A percentile compares a stretch with the other conserved stretches of the same genome.
Conservation (phyloP, 1,284 basidiomycete genomes). For the Laetiporus sulphureus region DNA sequence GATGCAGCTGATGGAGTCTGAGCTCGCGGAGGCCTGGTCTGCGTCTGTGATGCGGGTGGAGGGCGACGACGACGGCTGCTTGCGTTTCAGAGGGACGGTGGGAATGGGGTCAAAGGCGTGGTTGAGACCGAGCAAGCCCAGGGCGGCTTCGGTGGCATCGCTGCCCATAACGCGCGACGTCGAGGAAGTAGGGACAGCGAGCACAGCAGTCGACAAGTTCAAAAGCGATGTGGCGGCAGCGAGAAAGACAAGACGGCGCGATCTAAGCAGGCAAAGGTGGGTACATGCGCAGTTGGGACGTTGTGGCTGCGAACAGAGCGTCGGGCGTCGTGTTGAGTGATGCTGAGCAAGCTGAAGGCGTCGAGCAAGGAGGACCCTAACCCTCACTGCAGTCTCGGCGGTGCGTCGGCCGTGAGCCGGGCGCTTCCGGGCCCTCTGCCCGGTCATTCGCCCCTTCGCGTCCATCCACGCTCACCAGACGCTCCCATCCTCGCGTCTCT, state of each 20-base stretch:
- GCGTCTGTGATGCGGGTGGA: conserved; percentile 10
- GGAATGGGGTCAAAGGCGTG: conserved; percentile 24
- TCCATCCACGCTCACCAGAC: not conserved
- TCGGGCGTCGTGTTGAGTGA: too few species aligned
- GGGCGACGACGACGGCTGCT: conserved; percentile 17
- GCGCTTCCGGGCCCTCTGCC: not conserved
- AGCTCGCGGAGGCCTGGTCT: conserved; percentile 11
- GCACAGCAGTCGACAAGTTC: too few species aligned
- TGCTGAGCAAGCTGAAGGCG: too few species aligned
- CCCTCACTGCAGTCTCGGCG: not conserved
- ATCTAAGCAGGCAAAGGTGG: too few species aligned
- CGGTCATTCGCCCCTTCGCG: too few species aligned
- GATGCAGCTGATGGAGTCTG: conserved; percentile 59
- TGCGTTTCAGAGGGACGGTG: conserved; percentile 37
- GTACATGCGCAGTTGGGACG: too few species aligned
- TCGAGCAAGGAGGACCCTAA: too few species aligned
- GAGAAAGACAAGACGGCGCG: too few species aligned
- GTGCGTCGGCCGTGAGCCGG: not conserved
- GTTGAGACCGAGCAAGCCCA: conserved; percentile 41
- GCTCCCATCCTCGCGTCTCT: not conserved
- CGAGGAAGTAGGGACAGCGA: too few species aligned
- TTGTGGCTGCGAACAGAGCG: too few species aligned
- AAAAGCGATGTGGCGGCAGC: too few species aligned
- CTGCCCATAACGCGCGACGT: conserved; percentile 32
- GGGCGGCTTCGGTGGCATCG: conserved; percentile 45